phyloP scores from a whole-genome alignment of 2,329 filamentous ascomycete species.

The Chrysoporthe puriensis region DNA sequence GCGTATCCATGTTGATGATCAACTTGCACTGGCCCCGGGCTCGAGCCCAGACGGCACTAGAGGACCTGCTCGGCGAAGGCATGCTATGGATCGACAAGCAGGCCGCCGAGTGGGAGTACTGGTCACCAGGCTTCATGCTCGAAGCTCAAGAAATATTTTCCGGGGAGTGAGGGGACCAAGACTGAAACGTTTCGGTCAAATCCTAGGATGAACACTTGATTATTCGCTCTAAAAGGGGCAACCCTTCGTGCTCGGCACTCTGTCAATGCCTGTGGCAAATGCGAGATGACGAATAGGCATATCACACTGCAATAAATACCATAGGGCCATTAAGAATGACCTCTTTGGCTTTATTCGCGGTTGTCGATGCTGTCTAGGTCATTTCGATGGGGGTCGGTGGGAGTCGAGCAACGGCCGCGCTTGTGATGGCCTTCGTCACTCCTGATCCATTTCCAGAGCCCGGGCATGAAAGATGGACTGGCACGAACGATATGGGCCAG shows the following conservation, averaged over 20 bases:
- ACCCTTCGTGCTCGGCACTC: not conserved
- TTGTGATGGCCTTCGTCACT: not conserved
- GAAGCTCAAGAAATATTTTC: conserved; percentile 39
- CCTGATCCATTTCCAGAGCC: not conserved
- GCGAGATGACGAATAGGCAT: not conserved
- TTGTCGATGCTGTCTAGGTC: not conserved
- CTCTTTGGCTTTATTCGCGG: not conserved
- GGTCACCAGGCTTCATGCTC: conserved; percentile 79
- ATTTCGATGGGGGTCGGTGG: not conserved
- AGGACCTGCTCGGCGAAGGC: conserved; percentile 85
- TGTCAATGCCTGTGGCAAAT: not conserved
- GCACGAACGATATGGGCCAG: not conserved
- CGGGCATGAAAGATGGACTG: not conserved
- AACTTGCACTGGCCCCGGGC: conserved; percentile 87
- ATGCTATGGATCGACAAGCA: conserved; percentile 95
- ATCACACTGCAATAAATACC: not conserved
- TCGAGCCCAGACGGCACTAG: conserved; percentile 84
- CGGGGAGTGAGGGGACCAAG: conserved; percentile 19
- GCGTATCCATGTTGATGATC: conserved; percentile 81
- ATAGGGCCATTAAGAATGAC: not conserved
- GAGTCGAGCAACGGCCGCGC: not conserved
- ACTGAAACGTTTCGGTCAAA: not conserved
- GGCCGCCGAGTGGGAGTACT: conserved; percentile 86
- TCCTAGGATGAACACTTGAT: not conserved
- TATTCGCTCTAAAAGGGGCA: not conserved